Evolutionary conservation across 225 moss, liverwort and hornwort genomes (phyloP).

Genomic region (Asterella californica): DNA sequence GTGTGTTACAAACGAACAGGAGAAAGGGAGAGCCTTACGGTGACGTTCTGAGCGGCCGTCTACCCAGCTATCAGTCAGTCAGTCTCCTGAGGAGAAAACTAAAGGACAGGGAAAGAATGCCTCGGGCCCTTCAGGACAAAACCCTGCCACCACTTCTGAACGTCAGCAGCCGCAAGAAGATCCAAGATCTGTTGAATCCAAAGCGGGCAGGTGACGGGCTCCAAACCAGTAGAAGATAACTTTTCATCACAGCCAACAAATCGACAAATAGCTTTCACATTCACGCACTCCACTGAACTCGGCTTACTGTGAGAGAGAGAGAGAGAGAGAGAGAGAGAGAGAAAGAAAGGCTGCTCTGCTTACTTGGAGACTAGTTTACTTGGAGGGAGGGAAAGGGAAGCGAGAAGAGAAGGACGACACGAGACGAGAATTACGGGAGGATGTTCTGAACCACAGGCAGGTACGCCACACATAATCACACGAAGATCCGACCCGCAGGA

Average conservation of each 20-base stretch:
- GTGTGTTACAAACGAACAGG: too few relatives aligned
- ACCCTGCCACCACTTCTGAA: slow-evolving; percentile 5
- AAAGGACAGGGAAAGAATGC: not conserved
- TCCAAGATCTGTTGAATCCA: slow-evolving; percentile 1
- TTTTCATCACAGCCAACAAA: not conserved
- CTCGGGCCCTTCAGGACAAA: not conserved
- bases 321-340: not conserved
- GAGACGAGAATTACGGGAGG: not conserved
- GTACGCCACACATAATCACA: not conserved
- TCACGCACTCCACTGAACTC: not conserved
- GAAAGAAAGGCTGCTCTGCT: not conserved
- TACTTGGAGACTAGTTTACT: not conserved
- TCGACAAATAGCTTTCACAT: not conserved
- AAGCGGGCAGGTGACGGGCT: slow-evolving; percentile 3
- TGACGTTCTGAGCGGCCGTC: not conserved
- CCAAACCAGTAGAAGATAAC: not conserved
- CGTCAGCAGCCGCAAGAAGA: not conserved
- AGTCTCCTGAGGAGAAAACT: too few relatives aligned
- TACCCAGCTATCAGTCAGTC: too few relatives aligned
- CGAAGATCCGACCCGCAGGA: too few relatives aligned
- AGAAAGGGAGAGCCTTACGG: too few relatives aligned
- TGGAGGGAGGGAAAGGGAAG: not conserved
- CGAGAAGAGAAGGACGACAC: not conserved
- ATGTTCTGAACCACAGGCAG: slow-evolving; percentile 14
- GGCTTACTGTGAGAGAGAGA: not conserved